Evolutionary conservation across 192 early-diverging fungal species (phyloP).

Genomic region (Coemansia sp.): DNA sequence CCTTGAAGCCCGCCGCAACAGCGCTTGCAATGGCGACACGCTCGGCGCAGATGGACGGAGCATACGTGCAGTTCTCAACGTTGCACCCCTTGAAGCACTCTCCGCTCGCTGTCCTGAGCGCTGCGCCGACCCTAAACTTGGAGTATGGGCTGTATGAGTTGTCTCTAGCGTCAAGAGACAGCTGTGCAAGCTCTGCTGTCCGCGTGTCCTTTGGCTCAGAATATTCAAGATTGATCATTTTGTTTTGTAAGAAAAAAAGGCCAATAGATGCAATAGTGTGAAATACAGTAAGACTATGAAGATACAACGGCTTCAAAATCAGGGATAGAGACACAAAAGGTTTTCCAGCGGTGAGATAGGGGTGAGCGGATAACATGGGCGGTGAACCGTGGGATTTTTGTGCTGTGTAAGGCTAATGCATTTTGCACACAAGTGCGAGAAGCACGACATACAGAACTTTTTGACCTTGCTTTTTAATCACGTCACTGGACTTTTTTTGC

Average conservation of each 20-base stretch:
- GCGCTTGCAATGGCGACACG: constrained; percentile 87
- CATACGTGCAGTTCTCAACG: constrained; percentile 88
- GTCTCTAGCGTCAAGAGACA: constrained; percentile 61
- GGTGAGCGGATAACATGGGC: too few relatives aligned
- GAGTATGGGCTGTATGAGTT: constrained; percentile 86
- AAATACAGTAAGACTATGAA: too few relatives aligned
- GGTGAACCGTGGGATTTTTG: too few relatives aligned
- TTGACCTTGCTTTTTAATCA: neutral
- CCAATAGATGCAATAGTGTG: neutral
- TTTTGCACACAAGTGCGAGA: too few relatives aligned
- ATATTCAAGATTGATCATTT: constrained; percentile 23
- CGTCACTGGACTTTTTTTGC: neutral
- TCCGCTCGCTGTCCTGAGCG: constrained; percentile 69
- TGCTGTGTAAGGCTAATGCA: too few relatives aligned
- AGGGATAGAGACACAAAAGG: neutral
- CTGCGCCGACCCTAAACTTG: constrained; percentile 88
- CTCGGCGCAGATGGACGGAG: constrained; percentile 87
- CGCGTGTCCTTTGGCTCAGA: constrained; percentile 23
- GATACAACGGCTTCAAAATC: neutral
- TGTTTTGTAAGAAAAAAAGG: neutral
- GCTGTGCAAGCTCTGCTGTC: constrained; percentile 22
- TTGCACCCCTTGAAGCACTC: constrained; percentile 74
- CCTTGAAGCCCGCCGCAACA: constrained; percentile 74
- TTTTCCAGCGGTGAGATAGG: too few relatives aligned
- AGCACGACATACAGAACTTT: too few relatives aligned